Evolutionary conservation across 768 basidiomycete genomes (phyloP).

Genomic region (Pluteus cervinus): DNA sequence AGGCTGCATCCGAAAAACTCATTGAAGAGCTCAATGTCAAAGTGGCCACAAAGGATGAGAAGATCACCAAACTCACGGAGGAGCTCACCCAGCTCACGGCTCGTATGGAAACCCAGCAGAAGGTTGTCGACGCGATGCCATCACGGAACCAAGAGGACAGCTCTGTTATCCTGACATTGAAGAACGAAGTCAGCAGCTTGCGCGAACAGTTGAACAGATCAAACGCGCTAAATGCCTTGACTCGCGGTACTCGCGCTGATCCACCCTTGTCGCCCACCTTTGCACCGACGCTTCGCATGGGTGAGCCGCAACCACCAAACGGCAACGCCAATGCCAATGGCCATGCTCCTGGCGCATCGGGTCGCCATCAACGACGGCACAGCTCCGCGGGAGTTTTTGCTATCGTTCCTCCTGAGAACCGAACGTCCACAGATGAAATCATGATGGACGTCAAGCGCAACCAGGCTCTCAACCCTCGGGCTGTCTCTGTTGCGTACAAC

Average conservation of each 20-base stretch:
- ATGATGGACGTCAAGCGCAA: slow-evolving; percentile 69
- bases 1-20: slow-evolving; percentile 73
- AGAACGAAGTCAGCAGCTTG: slow-evolving; percentile 86
- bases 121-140: slow-evolving; percentile 57
- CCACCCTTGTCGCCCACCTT: slow-evolving; percentile 83
- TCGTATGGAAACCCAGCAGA: slow-evolving; percentile 74
- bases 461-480: slow-evolving; percentile 70
- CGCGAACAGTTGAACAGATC: slow-evolving; percentile 95
- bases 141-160: slow-evolving; percentile 73
- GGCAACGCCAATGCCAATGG: slow-evolving; percentile 33
- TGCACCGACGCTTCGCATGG: slow-evolving; percentile 65
- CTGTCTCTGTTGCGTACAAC: slow-evolving; percentile 84
- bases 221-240: slow-evolving; percentile 87
- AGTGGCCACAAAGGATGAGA: slow-evolving; percentile 76
- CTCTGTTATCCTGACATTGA: slow-evolving; percentile 82
- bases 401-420: slow-evolving; percentile 50
- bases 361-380: slow-evolving; percentile 75
- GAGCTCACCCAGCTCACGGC: slow-evolving; percentile 69
- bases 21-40: slow-evolving; percentile 74
- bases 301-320: slow-evolving; percentile 40
- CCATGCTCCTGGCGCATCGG: too few relatives aligned
- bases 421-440: slow-evolving; percentile 73
- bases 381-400: slow-evolving; percentile 80
- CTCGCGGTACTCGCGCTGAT: slow-evolving; percentile 63
- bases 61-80: slow-evolving; percentile 74